Percentiles rank a stretch among this genome's conserved stretches.
Evolutionary conservation across 139 green algal genomes (phyloP).

Genomic region (Chlorella sp.): DNA sequence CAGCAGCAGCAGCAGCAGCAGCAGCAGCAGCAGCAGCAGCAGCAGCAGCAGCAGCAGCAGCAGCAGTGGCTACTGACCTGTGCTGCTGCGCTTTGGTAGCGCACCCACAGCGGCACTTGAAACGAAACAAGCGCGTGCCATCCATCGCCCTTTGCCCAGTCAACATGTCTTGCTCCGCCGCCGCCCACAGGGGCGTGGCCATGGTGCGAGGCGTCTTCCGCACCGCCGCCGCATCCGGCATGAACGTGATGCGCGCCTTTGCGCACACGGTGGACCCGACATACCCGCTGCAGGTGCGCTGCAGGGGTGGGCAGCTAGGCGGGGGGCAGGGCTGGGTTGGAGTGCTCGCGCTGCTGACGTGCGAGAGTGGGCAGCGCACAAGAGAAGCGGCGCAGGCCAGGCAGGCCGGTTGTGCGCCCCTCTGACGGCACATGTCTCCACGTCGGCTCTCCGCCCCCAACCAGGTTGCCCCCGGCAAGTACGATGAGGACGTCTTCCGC

Average conservation of each 20-base stretch:
- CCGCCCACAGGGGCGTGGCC: constrained; percentile 27
- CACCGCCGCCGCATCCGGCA: constrained; percentile 44
- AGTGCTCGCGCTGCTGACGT: too few species aligned
- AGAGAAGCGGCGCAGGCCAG: too few species aligned
- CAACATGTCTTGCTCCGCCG: neutral
- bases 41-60: too few species aligned
- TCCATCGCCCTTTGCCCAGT: neutral
- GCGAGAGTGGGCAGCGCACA: too few species aligned
- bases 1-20: too few species aligned
- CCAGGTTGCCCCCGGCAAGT: constrained; percentile 62
- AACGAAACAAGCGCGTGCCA: neutral
- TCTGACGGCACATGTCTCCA: neutral
- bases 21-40: too few species aligned
- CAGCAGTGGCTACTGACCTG: too few species aligned
- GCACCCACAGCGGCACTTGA: neutral
- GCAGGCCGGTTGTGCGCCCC: neutral
- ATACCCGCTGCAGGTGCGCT: constrained; percentile 62
- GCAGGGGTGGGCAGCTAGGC: neutral
- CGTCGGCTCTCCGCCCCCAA: neutral
- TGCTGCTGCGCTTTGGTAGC: too few species aligned
- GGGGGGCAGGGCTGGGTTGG: too few species aligned
- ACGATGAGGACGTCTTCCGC: constrained; percentile 66
- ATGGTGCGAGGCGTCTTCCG: constrained; percentile 45
- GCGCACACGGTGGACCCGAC: constrained; percentile 65
- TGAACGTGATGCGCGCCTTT: constrained; percentile 74